Base-by-base conservation (phyloP, 169 alveolate genomes). In the Plasmodium inui region DNA sequence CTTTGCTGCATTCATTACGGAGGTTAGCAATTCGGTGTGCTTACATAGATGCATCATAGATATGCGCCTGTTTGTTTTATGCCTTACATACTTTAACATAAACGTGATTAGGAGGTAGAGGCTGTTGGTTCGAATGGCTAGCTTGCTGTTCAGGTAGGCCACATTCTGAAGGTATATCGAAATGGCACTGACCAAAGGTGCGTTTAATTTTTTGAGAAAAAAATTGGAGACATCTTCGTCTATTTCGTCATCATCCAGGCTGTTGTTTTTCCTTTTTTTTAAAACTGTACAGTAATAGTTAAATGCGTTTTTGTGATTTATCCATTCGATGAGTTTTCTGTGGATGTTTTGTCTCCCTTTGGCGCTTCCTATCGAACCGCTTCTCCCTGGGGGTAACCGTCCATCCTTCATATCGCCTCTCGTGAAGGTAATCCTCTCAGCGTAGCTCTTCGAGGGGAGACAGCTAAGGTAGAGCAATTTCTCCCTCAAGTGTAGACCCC, bases 141-240 rank as follows among this genome's bases (percentile, higher is more conserved):
- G 55, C 34, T 88, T 88, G 82, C 94, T 88, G 34, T 88, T 88
- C 82, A 88, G 73, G 72, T 88, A 88, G 2, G 94, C 61, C 28
- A 88, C 17, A 61, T 88, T 88, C 32, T 19, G 50, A 22, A 88
- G 73, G 37, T 88, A 88, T 12, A 55, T 22, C 14, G 94, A 76
- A 37, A 88, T 88, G 37, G 46, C 67, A 22, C 82, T 88, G 50
- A 88, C 44, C 10, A 32, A 26, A 0, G 17, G 22, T 37, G 26
- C 39, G 32, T 88, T 88, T 26, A 88, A 61, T 53, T 61, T 88
- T 3, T 61, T 88, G 8, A 39, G 28, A 14, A 88, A 79, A 79
- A 79, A 88, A 7, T 26, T 37, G 4, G 53, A 28, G 17, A 88
- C 72, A 78, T 88, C 94, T 17, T 79, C 73, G 34, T 26, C 82